These are phyloP conservation scores for Colletotrichum phormii DNA, from an alignment of 2,329 filamentous ascomycete genomes.

Conservation along the genomic window DNA sequence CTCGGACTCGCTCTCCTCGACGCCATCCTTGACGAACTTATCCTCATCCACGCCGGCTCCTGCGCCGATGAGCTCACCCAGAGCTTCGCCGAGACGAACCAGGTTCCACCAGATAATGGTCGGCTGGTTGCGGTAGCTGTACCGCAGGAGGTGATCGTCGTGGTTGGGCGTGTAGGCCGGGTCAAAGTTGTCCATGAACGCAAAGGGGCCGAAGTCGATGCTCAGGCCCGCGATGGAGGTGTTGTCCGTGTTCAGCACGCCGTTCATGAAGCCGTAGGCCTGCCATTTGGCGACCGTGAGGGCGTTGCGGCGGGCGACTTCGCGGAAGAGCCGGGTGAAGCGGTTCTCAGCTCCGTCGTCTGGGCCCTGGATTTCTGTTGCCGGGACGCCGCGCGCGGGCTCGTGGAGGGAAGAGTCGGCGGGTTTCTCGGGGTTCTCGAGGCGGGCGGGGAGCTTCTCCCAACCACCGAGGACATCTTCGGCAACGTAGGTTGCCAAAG, in stretches of 20 bases:
- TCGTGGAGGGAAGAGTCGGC: slow-evolving; percentile 50
- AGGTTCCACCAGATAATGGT: slow-evolving; percentile 99
- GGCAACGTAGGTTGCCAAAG: slow-evolving; percentile 83
- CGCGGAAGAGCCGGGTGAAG: slow-evolving; percentile 87
- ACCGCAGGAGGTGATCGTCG: slow-evolving; percentile 88
- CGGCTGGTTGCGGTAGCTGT: slow-evolving; percentile 93
- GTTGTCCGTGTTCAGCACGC: slow-evolving; percentile 97
- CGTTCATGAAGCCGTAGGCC: slow-evolving; percentile 99
- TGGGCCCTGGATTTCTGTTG: slow-evolving; percentile 74
- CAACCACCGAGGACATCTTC: slow-evolving; percentile 91
- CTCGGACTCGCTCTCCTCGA: slow-evolving; percentile 74
- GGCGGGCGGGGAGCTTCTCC: slow-evolving; percentile 79
- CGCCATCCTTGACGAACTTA: slow-evolving; percentile 78
- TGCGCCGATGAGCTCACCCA: slow-evolving; percentile 89
- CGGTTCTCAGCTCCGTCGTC: slow-evolving; percentile 81
- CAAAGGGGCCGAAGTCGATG: slow-evolving; percentile 96
- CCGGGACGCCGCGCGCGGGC: slow-evolving; percentile 64
- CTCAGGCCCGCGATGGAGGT: slow-evolving; percentile 90
- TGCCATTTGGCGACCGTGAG: slow-evolving; percentile 93
- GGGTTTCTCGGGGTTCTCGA: slow-evolving; percentile 63
- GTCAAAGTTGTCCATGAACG: slow-evolving; percentile 97
- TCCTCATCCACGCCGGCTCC: slow-evolving; percentile 78
- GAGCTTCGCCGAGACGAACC: slow-evolving; percentile 86
- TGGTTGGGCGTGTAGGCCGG: slow-evolving; percentile 96
- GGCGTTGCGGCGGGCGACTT: slow-evolving; percentile 88